A percentile compares a stretch with the other conserved stretches of the same genome.
Evolutionary conservation across 768 basidiomycete genomes (phyloP).

Genomic region (Leccinum incarnatum): DNA sequence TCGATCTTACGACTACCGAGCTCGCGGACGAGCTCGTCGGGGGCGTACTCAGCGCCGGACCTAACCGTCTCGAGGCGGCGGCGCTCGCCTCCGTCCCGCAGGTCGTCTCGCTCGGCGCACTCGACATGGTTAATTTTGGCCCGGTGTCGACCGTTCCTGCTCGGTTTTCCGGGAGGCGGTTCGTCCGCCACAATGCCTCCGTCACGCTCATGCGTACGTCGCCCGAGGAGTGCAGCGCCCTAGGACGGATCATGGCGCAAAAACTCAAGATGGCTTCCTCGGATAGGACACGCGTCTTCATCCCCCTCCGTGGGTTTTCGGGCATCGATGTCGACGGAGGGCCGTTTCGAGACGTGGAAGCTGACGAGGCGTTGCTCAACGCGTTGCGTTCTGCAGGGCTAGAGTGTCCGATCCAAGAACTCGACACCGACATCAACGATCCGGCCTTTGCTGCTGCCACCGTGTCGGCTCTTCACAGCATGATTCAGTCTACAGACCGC

Average conservation of each 20-base stretch:
- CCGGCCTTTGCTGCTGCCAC: slow-evolving; percentile 19
- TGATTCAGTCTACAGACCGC: slow-evolving; percentile 12
- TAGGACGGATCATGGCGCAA: slow-evolving; percentile 21
- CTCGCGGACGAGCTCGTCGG: slow-evolving; percentile 33
- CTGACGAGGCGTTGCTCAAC: slow-evolving; percentile 21
- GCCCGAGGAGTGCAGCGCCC: slow-evolving; percentile 18
- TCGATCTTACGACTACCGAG: slow-evolving; percentile 34
- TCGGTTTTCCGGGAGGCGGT: slow-evolving; percentile 14
- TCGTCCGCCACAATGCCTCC: slow-evolving; percentile 26
- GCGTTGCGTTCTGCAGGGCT: slow-evolving; percentile 15
- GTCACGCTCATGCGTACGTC: slow-evolving; percentile 34
- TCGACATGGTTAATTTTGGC: slow-evolving; percentile 36
- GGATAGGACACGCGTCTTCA: slow-evolving; percentile 19
- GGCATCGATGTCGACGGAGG: slow-evolving; percentile 22
- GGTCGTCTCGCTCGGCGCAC: slow-evolving; percentile 31
- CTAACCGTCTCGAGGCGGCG: slow-evolving; percentile 28
- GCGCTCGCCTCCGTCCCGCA: slow-evolving; percentile 21
- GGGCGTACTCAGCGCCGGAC: slow-evolving; percentile 27
- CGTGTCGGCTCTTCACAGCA: slow-evolving; percentile 16
- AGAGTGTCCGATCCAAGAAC: slow-evolving; percentile 18
- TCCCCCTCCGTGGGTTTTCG: slow-evolving; percentile 28
- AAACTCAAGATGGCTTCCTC: slow-evolving; percentile 19
- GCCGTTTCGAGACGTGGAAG: slow-evolving; percentile 26
- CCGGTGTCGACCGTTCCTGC: slow-evolving; percentile 24
- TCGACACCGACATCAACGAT: slow-evolving; percentile 29